Evolutionary conservation across 177 flowering plant genomes (phyloP).

Genomic region (Telopea speciosissima): DNA sequence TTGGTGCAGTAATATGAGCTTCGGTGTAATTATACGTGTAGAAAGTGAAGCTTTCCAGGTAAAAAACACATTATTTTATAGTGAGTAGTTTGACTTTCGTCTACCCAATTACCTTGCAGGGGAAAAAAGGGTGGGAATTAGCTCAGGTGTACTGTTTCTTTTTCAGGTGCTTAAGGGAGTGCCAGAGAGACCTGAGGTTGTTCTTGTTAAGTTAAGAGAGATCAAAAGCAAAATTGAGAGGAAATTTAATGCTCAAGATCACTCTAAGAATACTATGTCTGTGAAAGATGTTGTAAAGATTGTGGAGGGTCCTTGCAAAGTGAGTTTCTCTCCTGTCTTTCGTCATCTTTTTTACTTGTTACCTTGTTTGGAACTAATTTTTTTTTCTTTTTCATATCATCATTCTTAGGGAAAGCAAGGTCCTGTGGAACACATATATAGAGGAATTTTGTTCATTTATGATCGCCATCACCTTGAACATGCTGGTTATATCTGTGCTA

Average conservation of each 20-base stretch:
- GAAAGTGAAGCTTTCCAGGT: slow-evolving; percentile 99
- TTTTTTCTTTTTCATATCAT: slow-evolving; percentile 2
- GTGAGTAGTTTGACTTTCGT: background rate
- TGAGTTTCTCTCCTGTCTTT: slow-evolving; percentile 20
- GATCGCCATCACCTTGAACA: slow-evolving; percentile 98
- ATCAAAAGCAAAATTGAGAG: slow-evolving; percentile 79
- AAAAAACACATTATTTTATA: background rate
- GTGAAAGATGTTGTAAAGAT: slow-evolving; percentile 83
- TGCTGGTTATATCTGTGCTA: slow-evolving; percentile 95
- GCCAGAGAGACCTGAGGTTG: slow-evolving; percentile 85
- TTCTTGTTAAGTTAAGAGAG: slow-evolving; percentile 77
- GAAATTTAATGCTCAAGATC: slow-evolving; percentile 61
- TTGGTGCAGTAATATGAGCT: slow-evolving; percentile 68
- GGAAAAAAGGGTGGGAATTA: too few relatives aligned
- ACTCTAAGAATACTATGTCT: slow-evolving; percentile 52
- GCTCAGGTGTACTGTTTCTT: background rate
- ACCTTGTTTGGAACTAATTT: background rate
- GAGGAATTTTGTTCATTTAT: slow-evolving; percentile 72
- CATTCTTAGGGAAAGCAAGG: slow-evolving; percentile 88
- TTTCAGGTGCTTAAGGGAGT: slow-evolving; percentile 85
- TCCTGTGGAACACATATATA: slow-evolving; percentile 85
- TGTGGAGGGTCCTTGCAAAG: slow-evolving; percentile 84
- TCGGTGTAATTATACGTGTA: slow-evolving; percentile 93
- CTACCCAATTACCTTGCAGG: too few relatives aligned
- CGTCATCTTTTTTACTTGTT: background rate